Conservation (phyloP, 345 rosid species). For the Moricandia arvensis region DNA sequence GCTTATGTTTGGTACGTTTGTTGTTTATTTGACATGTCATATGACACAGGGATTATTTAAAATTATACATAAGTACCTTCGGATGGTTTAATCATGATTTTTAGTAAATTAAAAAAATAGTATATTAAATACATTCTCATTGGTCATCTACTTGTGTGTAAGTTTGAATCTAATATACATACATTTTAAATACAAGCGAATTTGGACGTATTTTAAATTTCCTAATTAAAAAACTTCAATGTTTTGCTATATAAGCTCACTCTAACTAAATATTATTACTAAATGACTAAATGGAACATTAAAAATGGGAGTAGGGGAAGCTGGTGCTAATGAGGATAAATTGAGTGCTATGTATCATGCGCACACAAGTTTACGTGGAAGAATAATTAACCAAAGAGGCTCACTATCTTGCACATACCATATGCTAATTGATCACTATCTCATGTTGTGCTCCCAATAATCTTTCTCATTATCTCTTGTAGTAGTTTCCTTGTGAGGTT, state of each 20-base stretch:
- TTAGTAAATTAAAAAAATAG: not conserved
- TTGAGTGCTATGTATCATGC: conserved; percentile 79
- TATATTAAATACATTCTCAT: not conserved
- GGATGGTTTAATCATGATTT: conserved; percentile 17
- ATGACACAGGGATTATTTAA: not conserved
- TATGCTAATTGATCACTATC: conserved; percentile 37
- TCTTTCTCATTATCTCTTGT: conserved; percentile 7
- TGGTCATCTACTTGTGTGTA: not conserved
- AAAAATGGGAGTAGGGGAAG: conserved; percentile 15
- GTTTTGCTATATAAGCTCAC: not conserved
- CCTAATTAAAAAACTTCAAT: not conserved
- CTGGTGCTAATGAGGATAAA: conserved; percentile 26
- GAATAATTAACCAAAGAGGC: conserved; percentile 33
- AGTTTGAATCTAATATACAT: not conserved
- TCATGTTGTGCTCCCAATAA: conserved; percentile 31
- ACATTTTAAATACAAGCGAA: not conserved
- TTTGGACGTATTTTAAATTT: not conserved
- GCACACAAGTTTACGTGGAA: conserved; percentile 51
- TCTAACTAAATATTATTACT: not conserved
- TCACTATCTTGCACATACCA: conserved; percentile 39
- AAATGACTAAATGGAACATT: not conserved
- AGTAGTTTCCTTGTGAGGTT: conserved; percentile 2
- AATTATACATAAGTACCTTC: conserved; percentile 1
- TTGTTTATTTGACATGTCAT: not conserved
- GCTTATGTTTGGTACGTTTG: conserved; percentile 24